phyloP scores from a whole-genome alignment of 1,284 basidiomycete species.

The Baeospora myosura region DNA sequence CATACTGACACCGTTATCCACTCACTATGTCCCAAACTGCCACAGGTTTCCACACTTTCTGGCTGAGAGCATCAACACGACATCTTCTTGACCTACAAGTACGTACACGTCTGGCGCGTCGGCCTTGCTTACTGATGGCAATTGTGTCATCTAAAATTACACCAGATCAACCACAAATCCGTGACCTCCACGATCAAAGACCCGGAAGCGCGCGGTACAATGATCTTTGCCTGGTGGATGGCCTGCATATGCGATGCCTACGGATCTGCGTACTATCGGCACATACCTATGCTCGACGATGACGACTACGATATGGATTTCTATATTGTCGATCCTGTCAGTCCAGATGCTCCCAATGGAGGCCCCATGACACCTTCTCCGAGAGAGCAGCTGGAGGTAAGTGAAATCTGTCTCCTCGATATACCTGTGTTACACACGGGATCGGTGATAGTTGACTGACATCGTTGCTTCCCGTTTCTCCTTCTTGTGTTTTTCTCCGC shows the following conservation, averaged over 20 bases:
- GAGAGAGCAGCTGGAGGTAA: constrained; percentile 69
- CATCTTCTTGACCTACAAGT: constrained; percentile 72
- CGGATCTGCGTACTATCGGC: constrained; percentile 38
- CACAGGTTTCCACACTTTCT: constrained; percentile 73
- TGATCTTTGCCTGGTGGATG: constrained; percentile 82
- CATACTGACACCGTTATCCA: constrained; percentile 9
- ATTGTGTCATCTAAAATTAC: too few species aligned
- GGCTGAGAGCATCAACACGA: constrained; percentile 70
- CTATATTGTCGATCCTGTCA: constrained; percentile 62
- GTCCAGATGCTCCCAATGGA: constrained; percentile 39
- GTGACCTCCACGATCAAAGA: constrained; percentile 64
- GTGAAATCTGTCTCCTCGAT: constrained; percentile 4
- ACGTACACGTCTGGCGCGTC: constrained; percentile 19
- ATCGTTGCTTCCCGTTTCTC: too few species aligned
- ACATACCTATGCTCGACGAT: constrained; percentile 39
- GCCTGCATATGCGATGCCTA: constrained; percentile 52
- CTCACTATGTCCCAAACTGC: constrained; percentile 7
- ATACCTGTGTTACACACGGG: too few species aligned
- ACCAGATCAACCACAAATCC: constrained; percentile 73
- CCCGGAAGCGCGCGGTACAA: constrained; percentile 64
- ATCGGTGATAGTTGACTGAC: too few species aligned
- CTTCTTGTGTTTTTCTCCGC: not conserved
- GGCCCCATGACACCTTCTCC: constrained; percentile 45
- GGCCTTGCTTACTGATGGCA: constrained; percentile 11
- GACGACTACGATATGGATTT: constrained; percentile 69